A percentile compares a stretch with the other conserved stretches of the same genome.
These are phyloP conservation scores for Simplicillium sp. DNA, from an alignment of 2,329 filamentous ascomycete species.

Conservation along the genomic window DNA sequence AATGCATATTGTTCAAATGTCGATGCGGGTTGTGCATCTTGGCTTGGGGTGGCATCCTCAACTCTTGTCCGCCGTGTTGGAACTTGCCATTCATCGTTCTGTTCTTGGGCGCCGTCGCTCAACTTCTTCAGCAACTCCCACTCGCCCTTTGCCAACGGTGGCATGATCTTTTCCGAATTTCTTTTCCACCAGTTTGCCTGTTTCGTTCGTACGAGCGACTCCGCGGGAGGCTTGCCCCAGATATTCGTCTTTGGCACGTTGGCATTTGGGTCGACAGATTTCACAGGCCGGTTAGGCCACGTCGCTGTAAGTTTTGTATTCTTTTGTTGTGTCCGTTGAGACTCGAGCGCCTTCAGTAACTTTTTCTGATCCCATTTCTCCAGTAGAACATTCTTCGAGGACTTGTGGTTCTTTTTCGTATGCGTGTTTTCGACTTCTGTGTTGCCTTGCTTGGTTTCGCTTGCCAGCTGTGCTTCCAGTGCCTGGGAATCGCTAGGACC, in stretches of 20 bases:
- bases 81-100: constrained; percentile 23
- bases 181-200: constrained; percentile 37
- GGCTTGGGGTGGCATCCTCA: neutral
- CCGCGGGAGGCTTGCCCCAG: constrained; percentile 37
- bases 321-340: constrained; percentile 27
- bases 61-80: constrained; percentile 13
- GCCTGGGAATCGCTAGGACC: constrained; percentile 29
- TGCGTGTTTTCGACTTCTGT: neutral
- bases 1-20: constrained; percentile 2
- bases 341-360: constrained; percentile 28
- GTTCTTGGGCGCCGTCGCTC: constrained; percentile 27
- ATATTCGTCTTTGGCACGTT: constrained; percentile 32
- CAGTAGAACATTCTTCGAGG: constrained; percentile 22
- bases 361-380: constrained; percentile 40
- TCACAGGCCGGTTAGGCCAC: constrained; percentile 17
- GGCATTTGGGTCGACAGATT: constrained; percentile 21
- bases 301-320: constrained; percentile 9
- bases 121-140: constrained; percentile 46
- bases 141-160: constrained; percentile 43
- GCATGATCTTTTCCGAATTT: constrained; percentile 35
- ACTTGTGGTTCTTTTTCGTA: constrained; percentile 4
- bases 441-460: neutral
- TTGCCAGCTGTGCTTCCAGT: constrained; percentile 23
- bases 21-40: neutral
- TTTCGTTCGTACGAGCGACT: constrained; percentile 30